Conservation (phyloP, 176 grass and related monocot genomes). For the Pontederia paniculata region DNA sequence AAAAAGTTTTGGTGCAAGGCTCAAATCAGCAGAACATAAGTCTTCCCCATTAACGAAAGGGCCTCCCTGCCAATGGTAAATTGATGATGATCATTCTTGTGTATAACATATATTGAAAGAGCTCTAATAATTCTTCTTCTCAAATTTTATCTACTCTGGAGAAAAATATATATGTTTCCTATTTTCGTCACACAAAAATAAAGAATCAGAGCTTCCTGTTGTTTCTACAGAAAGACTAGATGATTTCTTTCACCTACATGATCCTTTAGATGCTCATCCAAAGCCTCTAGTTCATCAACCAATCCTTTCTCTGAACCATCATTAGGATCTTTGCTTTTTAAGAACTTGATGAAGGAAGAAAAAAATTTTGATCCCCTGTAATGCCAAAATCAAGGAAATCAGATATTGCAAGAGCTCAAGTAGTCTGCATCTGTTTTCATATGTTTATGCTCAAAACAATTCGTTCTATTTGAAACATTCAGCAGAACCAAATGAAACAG, state of each 20-base stretch:
- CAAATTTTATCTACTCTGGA: too few relatives aligned
- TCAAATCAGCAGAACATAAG: constrained; percentile 48
- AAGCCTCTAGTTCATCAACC: constrained; percentile 44
- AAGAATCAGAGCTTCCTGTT: not conserved
- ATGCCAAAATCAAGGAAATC: constrained; percentile 2
- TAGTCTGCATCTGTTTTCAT: too few relatives aligned
- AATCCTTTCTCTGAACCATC: constrained; percentile 62
- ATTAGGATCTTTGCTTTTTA: constrained; percentile 76
- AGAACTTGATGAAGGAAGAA: constrained; percentile 46
- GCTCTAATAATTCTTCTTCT: too few relatives aligned
- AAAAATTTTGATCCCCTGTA: constrained; percentile 88
- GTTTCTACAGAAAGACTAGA: not conserved
- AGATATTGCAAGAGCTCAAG: too few relatives aligned
- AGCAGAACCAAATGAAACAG: too few relatives aligned
- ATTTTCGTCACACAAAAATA: too few relatives aligned
- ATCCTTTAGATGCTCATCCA: constrained; percentile 67
- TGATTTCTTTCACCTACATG: constrained; percentile 37
- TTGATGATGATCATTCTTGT: not conserved
- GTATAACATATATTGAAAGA: too few relatives aligned
- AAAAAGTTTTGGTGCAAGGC: constrained; percentile 70
- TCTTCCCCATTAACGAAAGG: constrained; percentile 63
- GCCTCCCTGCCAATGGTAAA: constrained; percentile 34
- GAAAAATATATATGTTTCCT: too few relatives aligned
- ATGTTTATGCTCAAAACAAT: too few relatives aligned
- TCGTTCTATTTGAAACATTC: too few relatives aligned